Base-by-base conservation (phyloP, 2,329 filamentous ascomycete species). In the Trichophyton mentagrophytes region DNA sequence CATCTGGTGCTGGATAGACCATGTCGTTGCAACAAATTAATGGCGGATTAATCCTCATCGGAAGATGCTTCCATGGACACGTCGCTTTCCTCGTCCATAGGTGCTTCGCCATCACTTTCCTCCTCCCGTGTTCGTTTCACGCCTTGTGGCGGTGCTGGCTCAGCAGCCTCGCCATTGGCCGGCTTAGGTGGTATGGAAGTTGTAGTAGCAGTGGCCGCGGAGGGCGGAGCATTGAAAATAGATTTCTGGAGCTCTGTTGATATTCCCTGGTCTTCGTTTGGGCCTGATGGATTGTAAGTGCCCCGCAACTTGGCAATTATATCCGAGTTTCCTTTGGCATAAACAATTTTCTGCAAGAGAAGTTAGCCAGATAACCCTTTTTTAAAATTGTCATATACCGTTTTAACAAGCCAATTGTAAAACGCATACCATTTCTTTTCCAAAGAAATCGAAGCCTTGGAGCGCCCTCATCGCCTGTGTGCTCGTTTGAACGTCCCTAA, bases 401-500 rank as follows among this genome's bases (percentile, higher is more conserved):
- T 30, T 30, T 30, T 7, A 30, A 30, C 27, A 30, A 7, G 27
- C 27, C 59, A 8, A 60, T 58, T 33, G 46, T 61, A 57, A 64
- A 63, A 57, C 36, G 79, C 87, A 64, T 73, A 96, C 92, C 80
- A 99, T 85, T 65, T 90, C 82, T 65, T 84, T 85, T 15, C 91
- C 93, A 65, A 95, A 86, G 66, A 99, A 90, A 1, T 88, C 83
- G 69, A 90, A 89, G 1, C 89, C 90, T 67, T 97, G 87, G 56
- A 96, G 78, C 9, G 89, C 85, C 65, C 92, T 81, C 89, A 99
- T 89, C 1, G 93, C 93, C 71, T 96, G 90, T 25, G 91, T 96
- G 58, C 90, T 90, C n/a, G 89, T 85, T 66, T 96, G 88, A 38
- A 92, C 80, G 72, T 99, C 92, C 62, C 89, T 84, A 72, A 90